Base-by-base conservation (phyloP, 78 protist genomes). In the Cavenderia fasciculata region DNA sequence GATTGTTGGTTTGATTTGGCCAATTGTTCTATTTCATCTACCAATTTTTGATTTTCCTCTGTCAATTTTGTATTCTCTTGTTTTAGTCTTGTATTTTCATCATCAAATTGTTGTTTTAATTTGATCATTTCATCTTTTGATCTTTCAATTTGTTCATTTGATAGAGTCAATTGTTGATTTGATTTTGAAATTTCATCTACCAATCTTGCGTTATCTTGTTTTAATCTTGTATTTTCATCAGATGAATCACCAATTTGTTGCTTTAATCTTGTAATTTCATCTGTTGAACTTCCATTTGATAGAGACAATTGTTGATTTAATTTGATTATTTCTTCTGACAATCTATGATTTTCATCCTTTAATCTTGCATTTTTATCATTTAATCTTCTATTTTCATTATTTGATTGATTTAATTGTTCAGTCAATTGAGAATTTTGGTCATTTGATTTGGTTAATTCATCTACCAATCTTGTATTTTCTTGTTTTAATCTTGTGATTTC, bases 111-210 rank as follows among this genome's bases (percentile, higher is more conserved):
- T 0, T 63, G 34, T 21, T 38, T 36, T 34, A 38, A n/a, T 21
- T 63, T 49, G 0, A 63, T n/a, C 25, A 36, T 27, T 21, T 31
- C 72, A 2, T 40, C n/a, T 63, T 63, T 31, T n/a, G 10, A 63
- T 63, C 38, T 63, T 34, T 34, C 12, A n/a, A 63, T 63, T 63
- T 63, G 72, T 36, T 63, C 72, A 63, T 38, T 63, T 41, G 38
- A 36, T 38, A 38, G 51, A 38, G 23, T 21, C 6, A 63, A 38
- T 21, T 63, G 72, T 11, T 34, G 27, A n/a, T n/a, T n/a, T n/a
- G n/a, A n/a, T n/a, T n/a, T n/a, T n/a, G n/a, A n/a, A n/a, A n/a
- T n/a, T n/a, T n/a, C n/a, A n/a, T n/a, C n/a, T n/a, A n/a, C n/a
- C n/a, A n/a, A n/a, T n/a, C n/a, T n/a, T n/a, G n/a, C n/a, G n/a